Evolutionary conservation across 129 eudicot species (phyloP).

Genomic region (Pseudognaphalium luteoalbum): DNA sequence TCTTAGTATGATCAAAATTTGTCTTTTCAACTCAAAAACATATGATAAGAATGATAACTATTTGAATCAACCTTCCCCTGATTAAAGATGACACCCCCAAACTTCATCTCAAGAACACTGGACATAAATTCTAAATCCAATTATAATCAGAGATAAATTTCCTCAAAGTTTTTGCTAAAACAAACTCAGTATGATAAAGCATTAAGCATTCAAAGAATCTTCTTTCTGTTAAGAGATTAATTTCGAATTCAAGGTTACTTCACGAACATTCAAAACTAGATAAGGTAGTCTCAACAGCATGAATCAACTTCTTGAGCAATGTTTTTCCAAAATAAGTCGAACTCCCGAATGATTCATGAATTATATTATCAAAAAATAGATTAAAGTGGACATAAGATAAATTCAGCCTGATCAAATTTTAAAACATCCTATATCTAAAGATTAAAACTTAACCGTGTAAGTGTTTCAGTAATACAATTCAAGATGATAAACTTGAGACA

Average conservation of each 20-base stretch:
- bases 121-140: background rate
- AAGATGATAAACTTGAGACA: constrained; percentile 14
- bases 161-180: background rate
- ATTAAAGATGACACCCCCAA: background rate
- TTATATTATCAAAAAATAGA: background rate
- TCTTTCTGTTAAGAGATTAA: background rate
- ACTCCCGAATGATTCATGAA: background rate
- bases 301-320: background rate
- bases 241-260: background rate
- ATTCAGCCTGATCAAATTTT: background rate
- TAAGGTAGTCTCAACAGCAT: background rate
- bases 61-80: constrained; percentile 4
- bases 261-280: background rate
- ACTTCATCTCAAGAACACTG: background rate
- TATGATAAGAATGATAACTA: background rate
- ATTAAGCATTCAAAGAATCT: background rate
- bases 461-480: background rate
- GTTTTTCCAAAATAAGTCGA: background rate
- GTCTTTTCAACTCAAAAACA: background rate
- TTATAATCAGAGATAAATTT: background rate
- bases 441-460: background rate
- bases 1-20: background rate
- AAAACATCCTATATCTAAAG: background rate
- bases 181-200: background rate
- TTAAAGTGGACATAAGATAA: background rate